These are phyloP conservation scores for Russula brevipes DNA, from an alignment of 768 basidiomycete species.

Conservation along the genomic window DNA sequence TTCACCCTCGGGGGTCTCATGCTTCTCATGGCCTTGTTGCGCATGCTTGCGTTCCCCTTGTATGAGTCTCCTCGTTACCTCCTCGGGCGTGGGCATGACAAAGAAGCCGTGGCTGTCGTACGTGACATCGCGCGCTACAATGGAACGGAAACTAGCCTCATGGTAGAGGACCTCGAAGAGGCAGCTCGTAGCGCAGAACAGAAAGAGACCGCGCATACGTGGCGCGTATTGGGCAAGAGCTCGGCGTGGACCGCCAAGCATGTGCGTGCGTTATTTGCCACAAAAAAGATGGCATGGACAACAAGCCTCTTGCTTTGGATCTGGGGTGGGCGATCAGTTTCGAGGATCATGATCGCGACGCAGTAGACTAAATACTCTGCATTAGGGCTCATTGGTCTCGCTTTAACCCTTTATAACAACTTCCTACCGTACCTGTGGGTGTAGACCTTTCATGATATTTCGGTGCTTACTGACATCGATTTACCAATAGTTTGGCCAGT, in stretches of 20 bases:
- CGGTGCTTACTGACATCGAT: not conserved
- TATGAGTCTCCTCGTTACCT: constrained; percentile 57
- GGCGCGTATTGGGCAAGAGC: constrained; percentile 37
- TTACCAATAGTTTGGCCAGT: constrained; percentile 29
- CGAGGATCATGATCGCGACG: not conserved
- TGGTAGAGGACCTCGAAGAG: constrained; percentile 41
- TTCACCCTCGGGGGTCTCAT: constrained; percentile 50
- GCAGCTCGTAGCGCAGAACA: constrained; percentile 27
- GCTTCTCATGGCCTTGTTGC: constrained; percentile 47
- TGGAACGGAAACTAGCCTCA: constrained; percentile 39
- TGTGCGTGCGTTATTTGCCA: constrained; percentile 58
- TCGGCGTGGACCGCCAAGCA: constrained; percentile 40
- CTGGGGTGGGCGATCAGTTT: constrained; percentile 35
- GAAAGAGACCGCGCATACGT: constrained; percentile 20
- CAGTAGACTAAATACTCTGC: not conserved
- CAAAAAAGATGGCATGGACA: constrained; percentile 57
- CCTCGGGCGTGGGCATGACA: constrained; percentile 49
- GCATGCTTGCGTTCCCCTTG: constrained; percentile 49
- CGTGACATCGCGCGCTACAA: constrained; percentile 50
- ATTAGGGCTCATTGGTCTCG: constrained; percentile 34
- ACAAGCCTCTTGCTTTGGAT: constrained; percentile 52
- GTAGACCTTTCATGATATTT: not conserved
- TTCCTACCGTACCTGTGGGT: constrained; percentile 36
- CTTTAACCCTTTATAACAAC: constrained; percentile 36
- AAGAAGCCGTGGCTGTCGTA: constrained; percentile 45